Conservation (phyloP, 257 asterid genomes). For the Jasminum sambac region DNA sequence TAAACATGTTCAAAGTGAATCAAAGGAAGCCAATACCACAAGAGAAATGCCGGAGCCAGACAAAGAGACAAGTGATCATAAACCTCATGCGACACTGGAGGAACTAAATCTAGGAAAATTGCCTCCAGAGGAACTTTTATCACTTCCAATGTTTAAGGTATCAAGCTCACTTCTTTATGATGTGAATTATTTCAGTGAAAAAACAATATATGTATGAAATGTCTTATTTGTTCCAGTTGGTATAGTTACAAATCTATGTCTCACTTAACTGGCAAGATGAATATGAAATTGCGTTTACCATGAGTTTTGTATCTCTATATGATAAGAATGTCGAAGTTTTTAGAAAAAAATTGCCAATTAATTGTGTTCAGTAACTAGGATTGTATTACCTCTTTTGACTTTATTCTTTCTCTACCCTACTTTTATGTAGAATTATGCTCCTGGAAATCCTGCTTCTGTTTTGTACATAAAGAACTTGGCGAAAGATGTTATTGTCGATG, state of each 20-base stretch:
- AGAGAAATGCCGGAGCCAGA: constrained; percentile 36
- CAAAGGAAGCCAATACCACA: constrained; percentile 33
- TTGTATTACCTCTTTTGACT: neutral
- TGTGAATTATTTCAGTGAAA: neutral
- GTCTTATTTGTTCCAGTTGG: neutral
- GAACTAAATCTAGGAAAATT: constrained; percentile 67
- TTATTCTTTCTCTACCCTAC: neutral
- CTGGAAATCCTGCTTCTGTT: constrained; percentile 81
- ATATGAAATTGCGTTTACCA: neutral
- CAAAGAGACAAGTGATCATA: constrained; percentile 36
- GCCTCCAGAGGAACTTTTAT: constrained; percentile 91
- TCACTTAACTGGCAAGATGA: neutral
- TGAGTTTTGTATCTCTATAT: neutral
- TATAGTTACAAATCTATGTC: neutral
- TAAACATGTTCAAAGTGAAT: constrained; percentile 58
- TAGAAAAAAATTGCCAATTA: neutral
- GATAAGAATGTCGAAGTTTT: neutral
- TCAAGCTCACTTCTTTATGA: neutral
- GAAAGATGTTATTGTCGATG: constrained; percentile 82
- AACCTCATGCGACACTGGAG: constrained; percentile 65
- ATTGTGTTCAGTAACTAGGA: neutral
- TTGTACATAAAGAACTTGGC: constrained; percentile 87
- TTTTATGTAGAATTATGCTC: constrained; percentile 68
- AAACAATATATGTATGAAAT: neutral
- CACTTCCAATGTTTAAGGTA: constrained; percentile 95